Evolutionary conservation across 495 filamentous ascomycete genomes (phyloP).

Genomic region (Podospora pseudopauciseta): DNA sequence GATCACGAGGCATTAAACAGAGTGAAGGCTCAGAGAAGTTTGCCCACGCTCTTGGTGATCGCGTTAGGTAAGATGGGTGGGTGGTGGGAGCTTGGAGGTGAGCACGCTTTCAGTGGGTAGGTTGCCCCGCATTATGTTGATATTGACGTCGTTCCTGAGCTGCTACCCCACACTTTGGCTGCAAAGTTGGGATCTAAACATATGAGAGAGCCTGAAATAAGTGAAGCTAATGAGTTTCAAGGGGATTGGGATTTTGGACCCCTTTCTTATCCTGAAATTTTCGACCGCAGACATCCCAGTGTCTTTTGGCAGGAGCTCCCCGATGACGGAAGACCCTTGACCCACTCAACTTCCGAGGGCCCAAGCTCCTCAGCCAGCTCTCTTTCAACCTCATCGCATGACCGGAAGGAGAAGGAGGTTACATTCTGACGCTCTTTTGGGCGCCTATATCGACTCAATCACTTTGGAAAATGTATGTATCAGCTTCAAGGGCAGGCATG

Average conservation of each 20-base stretch:
- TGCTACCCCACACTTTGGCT: neutral
- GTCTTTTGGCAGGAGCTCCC: neutral
- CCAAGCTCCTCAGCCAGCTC: neutral
- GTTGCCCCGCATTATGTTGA: neutral
- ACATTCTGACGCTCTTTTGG: neutral
- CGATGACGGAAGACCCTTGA: neutral
- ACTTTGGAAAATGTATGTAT: no score
- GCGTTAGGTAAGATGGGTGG: neutral
- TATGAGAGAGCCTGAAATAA: neutral
- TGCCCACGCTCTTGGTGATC: slow-evolving; percentile 7
- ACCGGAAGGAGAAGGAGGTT: no score
- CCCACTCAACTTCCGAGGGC: neutral
- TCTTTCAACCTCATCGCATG: neutral
- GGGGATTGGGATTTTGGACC: neutral
- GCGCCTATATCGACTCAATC: no score
- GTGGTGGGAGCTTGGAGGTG: neutral
- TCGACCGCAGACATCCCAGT: neutral
- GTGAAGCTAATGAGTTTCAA: neutral
- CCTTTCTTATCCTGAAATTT: neutral
- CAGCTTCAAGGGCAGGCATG: no score
- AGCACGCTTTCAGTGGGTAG: neutral
- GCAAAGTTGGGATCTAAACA: neutral
- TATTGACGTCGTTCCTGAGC: slow-evolving; percentile 8
- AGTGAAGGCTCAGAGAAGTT: neutral
- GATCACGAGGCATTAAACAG: slow-evolving; percentile 6